Evolutionary conservation across 2,329 filamentous ascomycete genomes (phyloP), one percentile per base, ranked within the genome.

Genomic region (Leptographium radiaticola): DNA sequence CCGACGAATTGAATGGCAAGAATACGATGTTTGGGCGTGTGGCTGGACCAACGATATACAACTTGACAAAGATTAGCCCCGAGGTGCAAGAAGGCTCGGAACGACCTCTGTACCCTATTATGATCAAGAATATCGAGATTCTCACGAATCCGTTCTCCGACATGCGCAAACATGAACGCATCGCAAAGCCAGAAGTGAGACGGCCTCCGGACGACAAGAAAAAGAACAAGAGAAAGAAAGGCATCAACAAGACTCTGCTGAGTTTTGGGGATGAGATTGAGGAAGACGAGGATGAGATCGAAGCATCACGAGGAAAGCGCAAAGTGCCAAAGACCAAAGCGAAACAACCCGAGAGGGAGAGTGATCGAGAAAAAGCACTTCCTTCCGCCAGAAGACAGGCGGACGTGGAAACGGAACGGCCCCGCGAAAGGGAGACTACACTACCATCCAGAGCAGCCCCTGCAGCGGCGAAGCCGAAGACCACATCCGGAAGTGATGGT

Each of bases 1-100:
- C 90, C 30, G 83, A 89, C 31, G 89, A 97, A 72, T 68, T 98
- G 63, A 88, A 86, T 61, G 86, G 85, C 51, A 88, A 87, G 70
- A 96, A 96, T 67, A 97, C 93, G 0, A 72, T 97, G 67, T 97
- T 98, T 72, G 93, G 93, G 18, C 77, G 93, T 54, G 79, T 98
- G 46, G 89, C 87, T 39, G 93, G 91, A 33, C 89, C 97, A 59
- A 96, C 91, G 16, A 93, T 98, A 53, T 98, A 94, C 71, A 97
- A 96, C 67, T 68, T 98, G 63, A 83, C 90, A 64, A 94, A 90
- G 69, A 95, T 97, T 75, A 89, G 86, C 20, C 90, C 80, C 0
- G 93, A 97, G 64, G 72, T 94, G 18, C 80, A 84, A 31, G 84
- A 88, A 53, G 84, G 83, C 16, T 83, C 80, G 8, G 91, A 97